These are phyloP conservation scores for Phlegmacium glaucopus DNA, from an alignment of 768 basidiomycete genomes.

Conservation along the genomic window DNA sequence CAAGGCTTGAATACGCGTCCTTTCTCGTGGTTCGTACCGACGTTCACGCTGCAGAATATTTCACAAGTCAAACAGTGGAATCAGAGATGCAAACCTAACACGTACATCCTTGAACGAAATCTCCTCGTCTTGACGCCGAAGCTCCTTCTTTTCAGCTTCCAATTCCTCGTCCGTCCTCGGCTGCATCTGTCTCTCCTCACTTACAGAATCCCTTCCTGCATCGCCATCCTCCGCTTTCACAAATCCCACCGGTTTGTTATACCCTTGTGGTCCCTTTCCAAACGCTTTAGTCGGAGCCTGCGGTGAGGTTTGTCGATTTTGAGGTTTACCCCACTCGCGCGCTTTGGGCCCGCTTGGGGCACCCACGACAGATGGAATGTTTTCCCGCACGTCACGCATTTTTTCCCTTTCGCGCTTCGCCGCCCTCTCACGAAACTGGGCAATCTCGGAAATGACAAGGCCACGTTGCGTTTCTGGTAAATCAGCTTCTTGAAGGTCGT, in stretches of 20 bases:
- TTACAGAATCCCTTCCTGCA: constrained; percentile 25
- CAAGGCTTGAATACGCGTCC: constrained; percentile 71
- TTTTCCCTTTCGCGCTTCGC: constrained; percentile 91
- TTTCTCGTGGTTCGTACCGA: constrained; percentile 89
- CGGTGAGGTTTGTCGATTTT: constrained; percentile 30
- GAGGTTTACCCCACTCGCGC: constrained; percentile 77
- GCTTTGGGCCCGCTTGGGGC: constrained; percentile 73
- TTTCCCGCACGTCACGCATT: constrained; percentile 69
- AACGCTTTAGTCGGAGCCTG: constrained; percentile 40
- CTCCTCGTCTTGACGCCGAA: constrained; percentile 75
- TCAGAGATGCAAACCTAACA: constrained; percentile 14
- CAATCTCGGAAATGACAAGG: constrained; percentile 94
- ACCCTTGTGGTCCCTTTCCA: constrained; percentile 71
- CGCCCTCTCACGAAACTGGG: constrained; percentile 91
- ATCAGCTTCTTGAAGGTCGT: constrained; percentile 95
- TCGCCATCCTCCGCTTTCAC: constrained; percentile 60
- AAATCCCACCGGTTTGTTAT: constrained; percentile 78
- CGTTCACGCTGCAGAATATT: constrained; percentile 71
- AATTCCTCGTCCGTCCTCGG: constrained; percentile 85
- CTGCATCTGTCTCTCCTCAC: constrained; percentile 33
- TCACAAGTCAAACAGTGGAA: constrained; percentile 3
- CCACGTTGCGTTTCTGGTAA: constrained; percentile 92
- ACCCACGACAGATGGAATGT: constrained; percentile 41
- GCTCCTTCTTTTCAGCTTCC: constrained; percentile 78
- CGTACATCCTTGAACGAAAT: constrained; percentile 83